Percentiles rank a stretch among this genome's conserved stretches.
Conservation (phyloP, 768 basidiomycete genomes). For the Chalciporus sphaerocephalus region DNA sequence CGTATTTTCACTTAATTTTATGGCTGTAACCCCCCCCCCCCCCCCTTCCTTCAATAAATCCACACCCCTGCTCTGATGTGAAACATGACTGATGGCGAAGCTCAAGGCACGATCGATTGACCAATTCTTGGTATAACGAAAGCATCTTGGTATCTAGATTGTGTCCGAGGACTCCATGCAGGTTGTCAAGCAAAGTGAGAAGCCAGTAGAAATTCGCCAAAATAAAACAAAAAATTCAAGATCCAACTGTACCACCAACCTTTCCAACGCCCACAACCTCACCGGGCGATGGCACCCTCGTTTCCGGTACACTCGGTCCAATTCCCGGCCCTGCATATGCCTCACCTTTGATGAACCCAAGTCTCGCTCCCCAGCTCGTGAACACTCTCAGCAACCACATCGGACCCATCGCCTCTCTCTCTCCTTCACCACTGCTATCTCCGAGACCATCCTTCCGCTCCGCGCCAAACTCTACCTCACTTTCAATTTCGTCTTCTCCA, state of each 20-base stretch:
- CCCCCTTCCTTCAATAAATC: neutral
- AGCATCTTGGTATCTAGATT: neutral
- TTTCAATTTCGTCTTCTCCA: conserved; percentile 27
- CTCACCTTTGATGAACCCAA: conserved; percentile 41
- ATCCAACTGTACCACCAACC: conserved; percentile 5
- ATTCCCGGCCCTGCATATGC: conserved; percentile 13
- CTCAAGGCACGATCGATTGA: no score
- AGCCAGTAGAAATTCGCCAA: no score
- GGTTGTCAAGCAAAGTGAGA: neutral
- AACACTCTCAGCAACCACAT: conserved; percentile 77
- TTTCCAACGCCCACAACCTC: conserved; percentile 1
- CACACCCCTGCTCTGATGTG: neutral
- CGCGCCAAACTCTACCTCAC: conserved; percentile 26
- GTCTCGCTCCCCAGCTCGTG: conserved; percentile 68
- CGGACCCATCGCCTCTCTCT: conserved; percentile 58
- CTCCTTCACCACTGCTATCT: conserved; percentile 35
- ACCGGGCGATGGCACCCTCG: conserved; percentile 18
- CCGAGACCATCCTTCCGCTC: conserved; percentile 10
- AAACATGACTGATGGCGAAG: no score
- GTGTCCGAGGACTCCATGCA: neutral
- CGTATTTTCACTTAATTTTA: neutral
- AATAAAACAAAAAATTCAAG: no score
- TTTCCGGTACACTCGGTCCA: conserved; percentile 11
- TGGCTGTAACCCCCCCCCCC: neutral
- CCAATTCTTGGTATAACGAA: neutral